Evolutionary conservation across 2,329 filamentous ascomycete species (phyloP).

Genomic region (Myriosclerotinia curreyana): DNA sequence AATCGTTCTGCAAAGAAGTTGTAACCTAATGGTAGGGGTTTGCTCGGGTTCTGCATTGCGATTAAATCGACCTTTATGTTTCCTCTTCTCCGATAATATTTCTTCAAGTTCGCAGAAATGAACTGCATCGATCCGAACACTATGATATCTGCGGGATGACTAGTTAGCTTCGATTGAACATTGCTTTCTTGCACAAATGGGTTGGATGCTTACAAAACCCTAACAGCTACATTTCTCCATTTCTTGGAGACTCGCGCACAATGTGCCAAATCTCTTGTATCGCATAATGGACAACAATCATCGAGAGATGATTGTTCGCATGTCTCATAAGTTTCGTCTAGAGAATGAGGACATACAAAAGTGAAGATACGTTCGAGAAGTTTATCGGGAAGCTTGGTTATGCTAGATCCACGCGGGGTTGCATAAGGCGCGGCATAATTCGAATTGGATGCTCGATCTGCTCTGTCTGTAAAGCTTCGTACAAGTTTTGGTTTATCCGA

Average conservation of each 20-base stretch:
- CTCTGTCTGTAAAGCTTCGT: conserved; percentile 15
- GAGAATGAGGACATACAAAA: conserved; percentile 78
- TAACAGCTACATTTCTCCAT: conserved; percentile 59
- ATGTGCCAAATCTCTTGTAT: conserved; percentile 81
- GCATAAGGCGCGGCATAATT: conserved; percentile 17
- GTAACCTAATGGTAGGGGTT: conserved; percentile 70
- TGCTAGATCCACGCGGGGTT: conserved; percentile 22
- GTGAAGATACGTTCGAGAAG: conserved; percentile 75
- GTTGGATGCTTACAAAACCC: conserved; percentile 58
- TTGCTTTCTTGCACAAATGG: too few relatives aligned
- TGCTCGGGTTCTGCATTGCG: conserved; percentile 79
- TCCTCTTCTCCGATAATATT: conserved; percentile 73
- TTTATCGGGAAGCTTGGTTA: conserved; percentile 56
- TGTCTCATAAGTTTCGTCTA: conserved; percentile 73
- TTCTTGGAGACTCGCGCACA: conserved; percentile 70
- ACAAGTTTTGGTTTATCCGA: conserved; percentile 16
- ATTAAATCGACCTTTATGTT: conserved; percentile 68
- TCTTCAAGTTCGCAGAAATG: conserved; percentile 92
- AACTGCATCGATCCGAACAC: conserved; percentile 87
- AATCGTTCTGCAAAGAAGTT: conserved; percentile 76
- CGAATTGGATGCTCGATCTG: conserved; percentile 8
- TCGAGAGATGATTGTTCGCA: conserved; percentile 78
- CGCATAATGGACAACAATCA: conserved; percentile 88
- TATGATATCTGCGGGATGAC: conserved; percentile 63
- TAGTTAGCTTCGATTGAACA: conserved; percentile 16